Evolutionary conservation across 169 alveolate genomes (phyloP), one percentile per base, ranked within the genome.

Genomic region (Blepharisma undulans): DNA sequence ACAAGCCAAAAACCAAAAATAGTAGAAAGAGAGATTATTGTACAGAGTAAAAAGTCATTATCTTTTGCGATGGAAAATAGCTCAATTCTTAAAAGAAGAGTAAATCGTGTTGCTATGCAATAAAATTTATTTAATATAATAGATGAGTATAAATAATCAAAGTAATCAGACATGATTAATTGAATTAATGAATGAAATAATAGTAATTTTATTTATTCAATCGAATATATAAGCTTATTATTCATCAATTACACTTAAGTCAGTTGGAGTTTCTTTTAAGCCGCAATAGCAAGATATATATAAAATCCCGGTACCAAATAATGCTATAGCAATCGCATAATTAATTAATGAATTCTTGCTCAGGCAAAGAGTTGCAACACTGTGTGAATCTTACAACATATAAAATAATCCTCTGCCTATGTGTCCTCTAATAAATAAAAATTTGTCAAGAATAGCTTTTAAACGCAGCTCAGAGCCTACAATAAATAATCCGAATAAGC

Each of bases 361-460:
- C 80, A 74, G 12, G 12, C 80, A 74, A 25, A 74, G 80, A 25
- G 80, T 74, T 22, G 36, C 80, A 25, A 74, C 33, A 5, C 80
- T 74, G 80, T 25, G 8, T 74, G 18, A 25, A 74, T 25, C 80
- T 74, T 74, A 74, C 80, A 79, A 79, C 30, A 79, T 32, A 32
- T 79, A 79, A 79, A 79, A 79, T 19, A 79, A n/a, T 10, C 87
- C 87, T 32, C 87, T 10, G 19, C 87, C 87, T 29, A 79, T n/a
- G 66, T 30, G 34, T 22, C 87, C 66, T 79, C 25, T 79, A n/a
- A 79, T 27, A 18, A 79, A 33, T 7, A 30, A n/a, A 79, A 79
- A 79, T 22, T 79, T 29, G 29, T 79, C 34, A n/a, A 79, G 10
- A 30, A 79, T 79, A 33, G 34, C 16, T 27, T 79, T 30, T 33